Conservation (phyloP, 1,139 yeast genomes). For the Blastobotrys aristatus region DNA sequence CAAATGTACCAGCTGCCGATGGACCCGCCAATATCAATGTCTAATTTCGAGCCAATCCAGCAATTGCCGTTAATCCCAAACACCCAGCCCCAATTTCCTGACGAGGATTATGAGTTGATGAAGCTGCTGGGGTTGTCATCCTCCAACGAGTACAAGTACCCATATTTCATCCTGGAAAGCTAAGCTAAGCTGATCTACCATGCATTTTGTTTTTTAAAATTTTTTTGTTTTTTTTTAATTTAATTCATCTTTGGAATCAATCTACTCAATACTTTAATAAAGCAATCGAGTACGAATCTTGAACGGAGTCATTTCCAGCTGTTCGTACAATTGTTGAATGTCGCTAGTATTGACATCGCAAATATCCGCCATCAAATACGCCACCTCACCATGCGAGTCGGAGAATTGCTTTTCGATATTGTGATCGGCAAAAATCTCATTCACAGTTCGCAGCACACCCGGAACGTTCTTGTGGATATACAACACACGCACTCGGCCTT, state of each 20-base stretch:
- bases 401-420: slow-evolving; percentile 97
- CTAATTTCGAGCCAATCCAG: too few relatives aligned
- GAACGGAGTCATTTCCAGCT: slow-evolving; percentile 85
- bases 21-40: not conserved
- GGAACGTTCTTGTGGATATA: slow-evolving; percentile 98
- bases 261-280: slow-evolving; percentile 45
- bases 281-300: slow-evolving; percentile 87
- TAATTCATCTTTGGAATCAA: not conserved
- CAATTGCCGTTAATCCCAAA: not conserved
- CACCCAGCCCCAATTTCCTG: not conserved
- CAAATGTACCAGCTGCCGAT: not conserved
- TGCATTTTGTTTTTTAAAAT: too few relatives aligned
- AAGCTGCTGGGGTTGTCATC: not conserved
- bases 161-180: not conserved
- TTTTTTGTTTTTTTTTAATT: not conserved
- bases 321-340: slow-evolving; percentile 78
- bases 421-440: slow-evolving; percentile 90
- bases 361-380: slow-evolving; percentile 97
- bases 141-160: not conserved
- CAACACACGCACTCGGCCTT: slow-evolving; percentile 79
- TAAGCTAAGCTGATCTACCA: not conserved
- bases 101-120: not conserved
- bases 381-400: slow-evolving; percentile 93
- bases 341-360: slow-evolving; percentile 78
- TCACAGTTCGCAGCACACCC: slow-evolving; percentile 96